phyloP scores from a whole-genome alignment of 2,329 filamentous ascomycete genomes.

The Scedosporium dehoogii region DNA sequence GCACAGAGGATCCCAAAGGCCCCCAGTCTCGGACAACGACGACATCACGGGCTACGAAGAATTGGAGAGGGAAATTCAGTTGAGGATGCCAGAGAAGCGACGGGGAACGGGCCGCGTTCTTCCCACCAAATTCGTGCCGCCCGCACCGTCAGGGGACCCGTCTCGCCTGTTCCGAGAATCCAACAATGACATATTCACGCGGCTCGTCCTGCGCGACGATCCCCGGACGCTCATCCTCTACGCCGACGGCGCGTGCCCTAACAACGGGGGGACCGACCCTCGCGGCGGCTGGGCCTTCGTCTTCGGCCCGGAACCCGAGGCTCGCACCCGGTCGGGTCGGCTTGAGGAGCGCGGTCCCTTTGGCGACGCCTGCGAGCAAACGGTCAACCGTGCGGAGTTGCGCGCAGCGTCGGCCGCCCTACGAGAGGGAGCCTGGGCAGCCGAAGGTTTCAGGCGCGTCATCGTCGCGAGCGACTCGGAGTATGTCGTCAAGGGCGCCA shows the following conservation, averaged over 20 bases:
- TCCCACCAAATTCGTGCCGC: too few relatives aligned
- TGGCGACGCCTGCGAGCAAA: slow-evolving; percentile 24
- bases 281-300: slow-evolving; percentile 30
- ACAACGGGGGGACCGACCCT: slow-evolving; percentile 27
- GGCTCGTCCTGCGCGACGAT: background rate
- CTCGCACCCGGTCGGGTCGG: slow-evolving; percentile 13
- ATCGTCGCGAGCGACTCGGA: slow-evolving; percentile 45
- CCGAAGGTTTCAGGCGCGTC: slow-evolving; percentile 27
- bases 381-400: slow-evolving; percentile 26
- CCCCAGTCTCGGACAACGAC: too few relatives aligned
- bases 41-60: too few relatives aligned
- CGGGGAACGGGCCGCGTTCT: too few relatives aligned
- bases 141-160: too few relatives aligned
- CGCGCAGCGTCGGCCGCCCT: slow-evolving; percentile 30
- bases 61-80: too few relatives aligned
- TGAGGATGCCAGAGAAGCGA: too few relatives aligned
- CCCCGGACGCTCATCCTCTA: slow-evolving; percentile 24
- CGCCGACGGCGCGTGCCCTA: slow-evolving; percentile 32
- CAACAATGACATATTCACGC: too few relatives aligned
- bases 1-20: too few relatives aligned
- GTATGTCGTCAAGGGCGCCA: slow-evolving; percentile 27
- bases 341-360: slow-evolving; percentile 33
- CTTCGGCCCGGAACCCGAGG: slow-evolving; percentile 10
- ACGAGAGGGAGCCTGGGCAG: slow-evolving; percentile 30
- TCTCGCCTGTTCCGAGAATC: too few relatives aligned